A percentile compares a stretch with the other conserved stretches of the same genome.
These are phyloP conservation scores for Catunica adiposa DNA, from an alignment of 2,329 filamentous ascomycete genomes.

Conservation along the genomic window DNA sequence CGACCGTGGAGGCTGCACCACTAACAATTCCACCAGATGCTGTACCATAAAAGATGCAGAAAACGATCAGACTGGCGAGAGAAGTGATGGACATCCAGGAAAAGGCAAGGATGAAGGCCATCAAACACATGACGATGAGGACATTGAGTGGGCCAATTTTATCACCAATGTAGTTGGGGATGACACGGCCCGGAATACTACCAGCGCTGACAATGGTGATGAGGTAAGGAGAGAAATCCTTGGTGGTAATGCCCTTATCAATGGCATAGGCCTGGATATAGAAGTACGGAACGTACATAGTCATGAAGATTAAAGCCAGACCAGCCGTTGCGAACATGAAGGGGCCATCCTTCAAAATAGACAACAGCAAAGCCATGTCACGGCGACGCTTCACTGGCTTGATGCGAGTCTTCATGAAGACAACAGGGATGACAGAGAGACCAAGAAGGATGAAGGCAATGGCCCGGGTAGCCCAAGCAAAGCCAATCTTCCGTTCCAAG, in stretches of 20 bases:
- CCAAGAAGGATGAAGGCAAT: constrained; percentile 29
- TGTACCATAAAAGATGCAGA: constrained; percentile 30
- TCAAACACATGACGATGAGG: constrained; percentile 22
- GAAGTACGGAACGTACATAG: constrained; percentile 33
- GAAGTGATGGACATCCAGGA: constrained; percentile 26
- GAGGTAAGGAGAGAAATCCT: constrained; percentile 25
- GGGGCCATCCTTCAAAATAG: constrained; percentile 21
- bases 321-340: constrained; percentile 25
- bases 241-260: constrained; percentile 24
- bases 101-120: constrained; percentile 34
- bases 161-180: constrained; percentile 30
- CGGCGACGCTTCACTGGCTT: constrained; percentile 16
- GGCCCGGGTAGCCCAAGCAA: constrained; percentile 33
- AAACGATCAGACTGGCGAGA: constrained; percentile 24
- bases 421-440: constrained; percentile 23
- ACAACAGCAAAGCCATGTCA: constrained; percentile 16
- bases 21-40: constrained; percentile 29
- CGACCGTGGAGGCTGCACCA: constrained; percentile 27
- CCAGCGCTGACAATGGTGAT: constrained; percentile 30
- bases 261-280: constrained; percentile 29
- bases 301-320: constrained; percentile 27
- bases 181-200: constrained; percentile 29
- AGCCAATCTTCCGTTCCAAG: constrained; percentile 34
- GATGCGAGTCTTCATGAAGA: constrained; percentile 25
- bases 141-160: constrained; percentile 27